Conservation (phyloP, 345 rosid genomes). For the Physaria fendleri region DNA sequence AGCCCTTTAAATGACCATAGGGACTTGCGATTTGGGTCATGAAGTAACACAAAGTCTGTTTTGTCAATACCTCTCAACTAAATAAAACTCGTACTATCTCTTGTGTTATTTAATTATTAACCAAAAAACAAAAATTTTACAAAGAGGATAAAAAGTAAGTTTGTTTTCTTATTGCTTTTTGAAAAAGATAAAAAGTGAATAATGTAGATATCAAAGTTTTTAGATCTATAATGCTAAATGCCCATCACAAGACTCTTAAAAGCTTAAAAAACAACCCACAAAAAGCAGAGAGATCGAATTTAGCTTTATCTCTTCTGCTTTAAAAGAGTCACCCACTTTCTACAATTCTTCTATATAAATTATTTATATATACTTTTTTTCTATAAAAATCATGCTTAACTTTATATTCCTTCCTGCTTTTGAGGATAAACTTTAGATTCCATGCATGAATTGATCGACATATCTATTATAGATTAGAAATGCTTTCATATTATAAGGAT, state of each 20-base stretch:
- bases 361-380: slow-evolving; percentile 23
- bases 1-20: background rate
- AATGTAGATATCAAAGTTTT: slow-evolving; percentile 21
- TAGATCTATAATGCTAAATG: slow-evolving; percentile 20
- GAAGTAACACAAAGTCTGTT: background rate
- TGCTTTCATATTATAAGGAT: background rate
- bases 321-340: slow-evolving; percentile 83
- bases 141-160: slow-evolving; percentile 24
- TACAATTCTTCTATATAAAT: slow-evolving; percentile 39
- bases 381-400: slow-evolving; percentile 34
- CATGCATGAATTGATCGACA: slow-evolving; percentile 26
- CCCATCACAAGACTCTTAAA: slow-evolving; percentile 34
- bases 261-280: slow-evolving; percentile 21
- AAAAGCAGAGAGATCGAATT: slow-evolving; percentile 34
- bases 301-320: slow-evolving; percentile 27
- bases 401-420: slow-evolving; percentile 52
- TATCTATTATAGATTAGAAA: too few species aligned
- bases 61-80: background rate
- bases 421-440: slow-evolving; percentile 51
- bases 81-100: background rate
- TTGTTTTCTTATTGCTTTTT: slow-evolving; percentile 18
- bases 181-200: slow-evolving; percentile 15
- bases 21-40: background rate
- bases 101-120: background rate
- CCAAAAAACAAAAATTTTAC: slow-evolving; percentile 4